Percentiles rank a stretch among this genome's conserved stretches.
These are phyloP conservation scores for Novymonas esmeraldas DNA, from an alignment of 208 protist genomes.

Conservation along the genomic window DNA sequence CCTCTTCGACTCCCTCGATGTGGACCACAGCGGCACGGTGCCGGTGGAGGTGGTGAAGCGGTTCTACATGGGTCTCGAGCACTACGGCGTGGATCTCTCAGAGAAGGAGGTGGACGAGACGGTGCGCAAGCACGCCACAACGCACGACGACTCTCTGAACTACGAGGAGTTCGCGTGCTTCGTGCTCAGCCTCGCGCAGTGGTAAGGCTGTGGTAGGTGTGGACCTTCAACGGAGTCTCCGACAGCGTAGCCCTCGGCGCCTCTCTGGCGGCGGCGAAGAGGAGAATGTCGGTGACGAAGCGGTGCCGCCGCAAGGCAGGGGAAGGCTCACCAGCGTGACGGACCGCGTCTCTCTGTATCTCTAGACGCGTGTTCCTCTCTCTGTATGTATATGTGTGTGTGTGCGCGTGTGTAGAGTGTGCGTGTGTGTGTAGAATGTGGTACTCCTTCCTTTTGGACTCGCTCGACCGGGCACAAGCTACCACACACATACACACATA, in stretches of 20 bases:
- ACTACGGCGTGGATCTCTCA: constrained; percentile 83
- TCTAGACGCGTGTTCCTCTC: background rate
- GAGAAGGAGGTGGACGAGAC: constrained; percentile 76
- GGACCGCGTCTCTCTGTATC: too few relatives aligned
- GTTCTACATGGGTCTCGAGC: constrained; percentile 86
- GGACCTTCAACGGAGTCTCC: background rate
- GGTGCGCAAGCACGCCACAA: constrained; percentile 83
- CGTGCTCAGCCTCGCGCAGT: constrained; percentile 85
- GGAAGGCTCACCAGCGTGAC: too few relatives aligned
- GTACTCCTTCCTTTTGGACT: too few relatives aligned
- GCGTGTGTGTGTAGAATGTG: background rate
- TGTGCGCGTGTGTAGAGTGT: background rate
- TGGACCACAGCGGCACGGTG: constrained; percentile 71
- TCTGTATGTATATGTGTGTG: background rate
- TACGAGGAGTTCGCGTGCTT: constrained; percentile 94
- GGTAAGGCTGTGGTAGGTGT: constrained; percentile 62
- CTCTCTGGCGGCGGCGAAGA: too few relatives aligned
- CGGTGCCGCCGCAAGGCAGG: too few relatives aligned
- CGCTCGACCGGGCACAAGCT: too few relatives aligned
- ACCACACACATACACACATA: background rate
- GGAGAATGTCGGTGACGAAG: too few relatives aligned
- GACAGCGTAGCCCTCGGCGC: too few relatives aligned
- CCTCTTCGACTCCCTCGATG: constrained; percentile 88
- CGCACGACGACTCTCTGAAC: constrained; percentile 69
- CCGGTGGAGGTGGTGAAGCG: constrained; percentile 76